phyloP scores from a whole-genome alignment of 2,329 filamentous ascomycete genomes.

The Pestalotiopsis sp. region DNA sequence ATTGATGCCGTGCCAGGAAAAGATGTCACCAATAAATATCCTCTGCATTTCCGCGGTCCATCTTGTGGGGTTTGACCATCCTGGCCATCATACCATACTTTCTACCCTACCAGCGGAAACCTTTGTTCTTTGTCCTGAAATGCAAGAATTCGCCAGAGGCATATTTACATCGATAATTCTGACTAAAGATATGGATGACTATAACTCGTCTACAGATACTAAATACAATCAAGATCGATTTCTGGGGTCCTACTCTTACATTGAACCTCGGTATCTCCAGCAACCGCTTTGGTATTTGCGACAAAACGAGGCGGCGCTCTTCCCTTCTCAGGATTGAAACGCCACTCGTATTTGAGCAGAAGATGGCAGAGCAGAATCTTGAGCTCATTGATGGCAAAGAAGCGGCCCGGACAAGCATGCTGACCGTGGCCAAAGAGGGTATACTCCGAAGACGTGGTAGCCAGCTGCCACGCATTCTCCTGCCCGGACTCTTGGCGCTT shows the following conservation, averaged over 20 bases:
- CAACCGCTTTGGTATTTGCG: neutral
- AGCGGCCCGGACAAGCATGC: slow-evolving; percentile 37
- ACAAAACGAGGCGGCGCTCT: neutral
- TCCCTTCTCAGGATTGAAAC: slow-evolving; percentile 27
- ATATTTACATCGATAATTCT: neutral
- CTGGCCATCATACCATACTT: neutral
- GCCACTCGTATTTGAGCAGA: slow-evolving; percentile 36
- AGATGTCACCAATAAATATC: neutral
- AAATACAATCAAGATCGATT: neutral
- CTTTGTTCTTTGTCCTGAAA: no score
- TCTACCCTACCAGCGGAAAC: neutral
- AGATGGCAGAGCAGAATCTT: slow-evolving; percentile 33
- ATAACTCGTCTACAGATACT: neutral
- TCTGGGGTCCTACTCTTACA: neutral
- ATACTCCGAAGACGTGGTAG: slow-evolving; percentile 35
- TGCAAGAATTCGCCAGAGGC: neutral
- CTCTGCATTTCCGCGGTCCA: neutral
- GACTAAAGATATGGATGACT: neutral
- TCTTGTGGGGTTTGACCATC: neutral
- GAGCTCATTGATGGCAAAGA: slow-evolving; percentile 39
- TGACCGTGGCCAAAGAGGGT: slow-evolving; percentile 43
- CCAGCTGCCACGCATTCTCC: slow-evolving; percentile 38
- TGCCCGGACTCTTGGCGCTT: slow-evolving; percentile 31
- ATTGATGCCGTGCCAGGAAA: neutral
- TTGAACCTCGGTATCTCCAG: neutral